A percentile compares a stretch with the other conserved stretches of the same genome.
phyloP scores from a whole-genome alignment of 2,329 filamentous ascomycete genomes.

The Diplocarpon mali region DNA sequence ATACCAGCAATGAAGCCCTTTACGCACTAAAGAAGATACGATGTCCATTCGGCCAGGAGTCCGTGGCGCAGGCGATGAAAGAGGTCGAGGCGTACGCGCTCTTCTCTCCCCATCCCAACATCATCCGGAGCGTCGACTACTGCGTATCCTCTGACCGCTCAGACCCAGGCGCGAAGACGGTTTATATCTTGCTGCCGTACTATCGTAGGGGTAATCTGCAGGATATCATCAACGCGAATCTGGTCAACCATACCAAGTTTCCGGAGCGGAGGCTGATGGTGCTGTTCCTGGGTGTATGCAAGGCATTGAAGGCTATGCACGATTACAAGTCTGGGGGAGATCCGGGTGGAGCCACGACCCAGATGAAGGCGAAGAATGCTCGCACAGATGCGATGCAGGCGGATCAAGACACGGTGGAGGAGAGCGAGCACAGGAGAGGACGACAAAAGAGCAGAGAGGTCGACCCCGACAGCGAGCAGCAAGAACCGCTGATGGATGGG shows the following conservation, averaged over 20 bases:
- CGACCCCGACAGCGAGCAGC: constrained; percentile 61
- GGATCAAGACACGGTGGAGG: constrained; percentile 32
- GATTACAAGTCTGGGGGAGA: constrained; percentile 62
- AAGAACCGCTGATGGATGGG: constrained; percentile 72
- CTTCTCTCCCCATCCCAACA: constrained; percentile 71
- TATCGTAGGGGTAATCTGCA: constrained; percentile 92
- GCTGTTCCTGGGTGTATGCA: constrained; percentile 84
- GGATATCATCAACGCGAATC: constrained; percentile 96
- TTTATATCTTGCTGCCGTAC: constrained; percentile 93
- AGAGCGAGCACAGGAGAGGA: constrained; percentile 28
- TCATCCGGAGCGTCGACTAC: constrained; percentile 80
- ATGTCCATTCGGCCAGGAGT: constrained; percentile 95
- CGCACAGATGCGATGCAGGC: constrained; percentile 28
- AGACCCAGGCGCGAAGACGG: constrained; percentile 69
- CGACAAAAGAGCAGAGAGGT: constrained; percentile 32
- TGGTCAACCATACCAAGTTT: constrained; percentile 88
- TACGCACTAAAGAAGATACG: constrained; percentile 98
- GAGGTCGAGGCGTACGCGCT: constrained; percentile 95
- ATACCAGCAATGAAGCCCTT: constrained; percentile 69
- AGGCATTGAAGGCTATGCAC: constrained; percentile 83
- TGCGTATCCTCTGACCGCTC: constrained; percentile 63
- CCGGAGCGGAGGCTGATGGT: constrained; percentile 81
- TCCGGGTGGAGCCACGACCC: constrained; percentile 37
- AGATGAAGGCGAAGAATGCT: constrained; percentile 35
- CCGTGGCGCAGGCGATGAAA: constrained; percentile 85